phyloP scores from a whole-genome alignment of 495 filamentous ascomycete genomes.

The Patellaria atrata region DNA sequence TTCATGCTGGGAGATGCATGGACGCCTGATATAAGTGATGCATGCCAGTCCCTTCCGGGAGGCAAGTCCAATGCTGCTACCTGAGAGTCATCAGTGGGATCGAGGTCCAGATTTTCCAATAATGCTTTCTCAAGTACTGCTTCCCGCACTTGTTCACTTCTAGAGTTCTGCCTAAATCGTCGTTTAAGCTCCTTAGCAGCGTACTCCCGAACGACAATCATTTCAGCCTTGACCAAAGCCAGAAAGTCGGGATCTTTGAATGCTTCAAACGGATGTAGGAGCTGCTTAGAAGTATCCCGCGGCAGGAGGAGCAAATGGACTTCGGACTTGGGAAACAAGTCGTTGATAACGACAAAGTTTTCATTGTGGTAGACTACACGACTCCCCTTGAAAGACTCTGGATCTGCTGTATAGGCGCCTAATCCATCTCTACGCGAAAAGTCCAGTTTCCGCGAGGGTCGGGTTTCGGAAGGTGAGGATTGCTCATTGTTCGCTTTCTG shows the following conservation, averaged over 20 bases:
- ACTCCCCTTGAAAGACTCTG: slow-evolving; percentile 43
- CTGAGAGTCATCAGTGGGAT: too few species aligned
- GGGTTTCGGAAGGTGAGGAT: slow-evolving; percentile 32
- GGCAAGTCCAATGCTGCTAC: too few species aligned
- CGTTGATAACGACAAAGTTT: slow-evolving; percentile 67
- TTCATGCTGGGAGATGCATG: slow-evolving; percentile 87
- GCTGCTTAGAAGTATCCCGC: slow-evolving; percentile 44
- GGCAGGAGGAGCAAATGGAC: slow-evolving; percentile 81
- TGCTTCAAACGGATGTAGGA: slow-evolving; percentile 63
- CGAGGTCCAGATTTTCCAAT: too few species aligned
- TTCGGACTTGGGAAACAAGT: slow-evolving; percentile 71
- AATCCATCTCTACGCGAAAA: slow-evolving; percentile 45
- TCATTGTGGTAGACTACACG: slow-evolving; percentile 54
- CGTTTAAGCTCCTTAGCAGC: slow-evolving; percentile 68
- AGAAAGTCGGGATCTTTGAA: slow-evolving; percentile 58
- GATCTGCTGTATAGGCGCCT: slow-evolving; percentile 54
- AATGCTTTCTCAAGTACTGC: slow-evolving; percentile 36
- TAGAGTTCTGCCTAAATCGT: slow-evolving; percentile 47
- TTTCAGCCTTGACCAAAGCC: slow-evolving; percentile 43
- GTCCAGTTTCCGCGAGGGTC: background rate
- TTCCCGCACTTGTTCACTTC: slow-evolving; percentile 40
- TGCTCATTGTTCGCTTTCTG: slow-evolving; percentile 20
- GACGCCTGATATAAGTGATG: too few species aligned
- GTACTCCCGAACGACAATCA: slow-evolving; percentile 41
- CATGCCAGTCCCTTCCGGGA: slow-evolving; percentile 65